Evolutionary conservation across 2,329 filamentous ascomycete species (phyloP), one percentile per base, ranked within the genome.

Genomic region (Cladosporium sp.): DNA sequence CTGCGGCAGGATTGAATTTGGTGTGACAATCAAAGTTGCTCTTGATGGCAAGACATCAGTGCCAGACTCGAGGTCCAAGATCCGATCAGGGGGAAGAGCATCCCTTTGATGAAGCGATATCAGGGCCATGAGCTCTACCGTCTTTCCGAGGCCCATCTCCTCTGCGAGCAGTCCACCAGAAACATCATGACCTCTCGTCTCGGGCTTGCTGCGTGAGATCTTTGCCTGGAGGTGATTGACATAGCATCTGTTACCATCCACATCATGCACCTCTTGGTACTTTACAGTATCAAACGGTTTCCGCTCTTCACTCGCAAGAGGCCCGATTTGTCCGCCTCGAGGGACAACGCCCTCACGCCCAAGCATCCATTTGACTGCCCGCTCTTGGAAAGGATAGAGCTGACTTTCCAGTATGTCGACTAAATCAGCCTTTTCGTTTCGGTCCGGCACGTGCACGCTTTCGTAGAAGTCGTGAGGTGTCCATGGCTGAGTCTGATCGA

Each of bases 141-240:
- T 92, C 66, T 92, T 92, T 1, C 88, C 88, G 1, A 92, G 72
- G 0, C 88, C 88, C 88, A 92, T 92, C 66, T 92, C 88, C 62
- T 92, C 88, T 0, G 86, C 83, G 4, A 92, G 70, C 42, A 89
- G 84, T 0, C 86, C 86, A 2, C 83, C 83, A 30, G 62, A 67
- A 2, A 75, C 52, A 13, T 60, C 80, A 40, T 68, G 75, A 9
- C 80, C 52, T 0, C 59, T 56, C n/a, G 64, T 62, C 45, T 79
- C 24, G 11, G 60, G 59, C 69, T 18, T 65, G 7, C 51, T 37
- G 2, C 57, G 61, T 7, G 56, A 59, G 5, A 83, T 72, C 12
- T 81, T 68, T 20, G 84, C 81, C 45, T 85, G 80, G 0, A 88
- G 68, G 49, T 82, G 75, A 61, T 85, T 90, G 34, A 84, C 65